Evolutionary conservation across 352 stramenopile species (phyloP), one percentile per base, ranked within the genome.

Genomic region (Phytophthora hibernalis): DNA sequence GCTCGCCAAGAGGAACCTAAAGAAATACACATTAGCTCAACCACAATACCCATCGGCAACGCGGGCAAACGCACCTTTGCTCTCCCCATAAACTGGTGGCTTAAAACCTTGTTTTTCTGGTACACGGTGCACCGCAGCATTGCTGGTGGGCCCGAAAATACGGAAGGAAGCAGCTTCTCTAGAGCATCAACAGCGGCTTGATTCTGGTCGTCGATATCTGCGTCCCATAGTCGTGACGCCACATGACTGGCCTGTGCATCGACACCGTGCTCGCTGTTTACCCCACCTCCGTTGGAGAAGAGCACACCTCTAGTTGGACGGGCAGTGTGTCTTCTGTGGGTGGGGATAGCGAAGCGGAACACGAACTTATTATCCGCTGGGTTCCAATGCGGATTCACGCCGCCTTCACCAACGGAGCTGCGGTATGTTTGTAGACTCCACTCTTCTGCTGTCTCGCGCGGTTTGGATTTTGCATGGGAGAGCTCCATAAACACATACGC

Each of bases 371-470:
- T 89, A 7, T 91, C 72, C 0, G 50, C 42, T 3, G 59, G 15
- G 22, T 64, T 71, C 87, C 87, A 95, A 22, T 47, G 70, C 12
- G 87, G 83, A 57, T 89, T 86, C 20, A 82, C 70, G 5, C 83
- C 81, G 0, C 82, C 76, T 50, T 66, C 66, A 55, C 61, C 82
- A 43, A 83, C 76, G 24, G 81, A 68, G 49, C 83, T 93, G 26
- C 87, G 85, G 60, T 93, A 92, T 20, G 82, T 88, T 58, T 89
- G 77, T 21, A 95, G 72, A 67, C 72, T 83, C 87, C 87, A 95
- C 38, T 85, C 74, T 38, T 93, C 82, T 16, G 82, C 74, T 21
- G 65, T 76, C 24, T 85, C 70, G 1, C 65, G 66, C 16, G 59
- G 61, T 11, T 74, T 68, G 26, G 79, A 40, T 16, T 71, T 68